Conservation (phyloP, 495 filamentous ascomycete genomes). For the Neurospora intermedia region DNA sequence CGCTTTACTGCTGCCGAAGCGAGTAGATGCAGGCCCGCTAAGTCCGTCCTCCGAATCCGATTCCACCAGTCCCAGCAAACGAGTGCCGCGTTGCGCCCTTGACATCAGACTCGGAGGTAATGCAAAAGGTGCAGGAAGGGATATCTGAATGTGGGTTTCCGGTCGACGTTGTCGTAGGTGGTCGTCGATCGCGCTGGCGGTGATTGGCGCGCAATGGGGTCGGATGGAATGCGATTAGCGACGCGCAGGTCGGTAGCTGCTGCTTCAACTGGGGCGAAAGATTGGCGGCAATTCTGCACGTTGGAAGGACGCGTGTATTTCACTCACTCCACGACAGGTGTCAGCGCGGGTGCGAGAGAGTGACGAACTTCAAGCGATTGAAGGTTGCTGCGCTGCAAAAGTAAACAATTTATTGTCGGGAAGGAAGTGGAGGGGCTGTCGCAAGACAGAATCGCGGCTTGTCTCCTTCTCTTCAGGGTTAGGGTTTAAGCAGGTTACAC, state of each 20-base stretch:
- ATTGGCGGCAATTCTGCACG: not conserved
- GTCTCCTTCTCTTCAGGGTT: not conserved
- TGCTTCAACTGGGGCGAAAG: not conserved
- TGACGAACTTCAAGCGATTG: not conserved
- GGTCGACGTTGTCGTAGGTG: not conserved
- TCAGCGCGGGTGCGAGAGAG: not conserved
- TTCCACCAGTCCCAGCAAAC: slow-evolving; percentile 51
- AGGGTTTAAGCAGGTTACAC: not conserved
- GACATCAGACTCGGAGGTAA: slow-evolving; percentile 17
- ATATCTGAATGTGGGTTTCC: not conserved
- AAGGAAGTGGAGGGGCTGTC: not conserved
- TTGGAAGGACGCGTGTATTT: not conserved
- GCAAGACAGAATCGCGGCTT: not conserved
- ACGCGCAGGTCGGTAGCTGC: slow-evolving; percentile 5
- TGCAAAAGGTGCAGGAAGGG: not conserved
- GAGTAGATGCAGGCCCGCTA: slow-evolving; percentile 23
- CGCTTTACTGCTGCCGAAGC: slow-evolving; percentile 24
- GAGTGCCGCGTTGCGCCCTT: slow-evolving; percentile 29
- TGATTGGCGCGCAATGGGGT: not conserved
- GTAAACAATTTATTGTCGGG: slow-evolving; percentile 4
- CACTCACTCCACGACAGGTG: not conserved
- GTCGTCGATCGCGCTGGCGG: not conserved
- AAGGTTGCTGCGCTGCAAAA: slow-evolving; percentile 3
- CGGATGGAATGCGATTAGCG: slow-evolving; percentile 4
- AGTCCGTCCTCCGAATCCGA: slow-evolving; percentile 57